Percentiles rank a stretch among this genome's conserved stretches.
Conservation (phyloP, 306 rosid species). For the Ceratonia siliqua region DNA sequence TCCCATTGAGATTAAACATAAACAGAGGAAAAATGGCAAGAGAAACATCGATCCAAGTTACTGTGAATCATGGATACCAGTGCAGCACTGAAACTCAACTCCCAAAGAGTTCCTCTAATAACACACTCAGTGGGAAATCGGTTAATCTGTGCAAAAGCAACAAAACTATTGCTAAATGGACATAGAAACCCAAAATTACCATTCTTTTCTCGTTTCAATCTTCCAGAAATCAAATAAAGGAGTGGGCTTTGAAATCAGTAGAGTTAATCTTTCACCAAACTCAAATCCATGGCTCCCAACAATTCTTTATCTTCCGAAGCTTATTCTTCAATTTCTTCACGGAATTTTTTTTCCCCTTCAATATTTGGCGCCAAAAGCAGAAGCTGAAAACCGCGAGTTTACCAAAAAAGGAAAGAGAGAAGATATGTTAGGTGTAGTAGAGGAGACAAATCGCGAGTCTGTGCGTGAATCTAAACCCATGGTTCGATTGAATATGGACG, state of each 20-base stretch:
- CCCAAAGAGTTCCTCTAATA: no score
- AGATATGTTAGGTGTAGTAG: background rate
- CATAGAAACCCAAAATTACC: background rate
- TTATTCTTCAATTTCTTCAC: background rate
- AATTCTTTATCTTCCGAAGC: background rate
- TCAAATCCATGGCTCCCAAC: slow-evolving; percentile 38
- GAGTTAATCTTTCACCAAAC: slow-evolving; percentile 22
- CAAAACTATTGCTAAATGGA: background rate
- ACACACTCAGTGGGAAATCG: background rate
- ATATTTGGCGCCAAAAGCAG: slow-evolving; percentile 32
- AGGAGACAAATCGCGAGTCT: slow-evolving; percentile 40
- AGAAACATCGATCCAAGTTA: no score
- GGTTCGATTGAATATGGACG: background rate
- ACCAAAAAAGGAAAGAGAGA: background rate
- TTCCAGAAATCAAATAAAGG: background rate
- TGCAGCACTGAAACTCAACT: no score
- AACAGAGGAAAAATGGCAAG: no score
- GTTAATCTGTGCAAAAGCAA: background rate
- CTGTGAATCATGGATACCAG: no score
- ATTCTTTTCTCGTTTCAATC: background rate
- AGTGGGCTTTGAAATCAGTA: no score
- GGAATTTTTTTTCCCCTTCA: background rate
- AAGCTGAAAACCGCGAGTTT: background rate
- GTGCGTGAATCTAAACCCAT: slow-evolving; percentile 49
- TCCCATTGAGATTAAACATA: no score